Percentiles rank a stretch among this genome's conserved stretches.
phyloP scores from a whole-genome alignment of 306 rosid species.

The Luffa aegyptiaca region DNA sequence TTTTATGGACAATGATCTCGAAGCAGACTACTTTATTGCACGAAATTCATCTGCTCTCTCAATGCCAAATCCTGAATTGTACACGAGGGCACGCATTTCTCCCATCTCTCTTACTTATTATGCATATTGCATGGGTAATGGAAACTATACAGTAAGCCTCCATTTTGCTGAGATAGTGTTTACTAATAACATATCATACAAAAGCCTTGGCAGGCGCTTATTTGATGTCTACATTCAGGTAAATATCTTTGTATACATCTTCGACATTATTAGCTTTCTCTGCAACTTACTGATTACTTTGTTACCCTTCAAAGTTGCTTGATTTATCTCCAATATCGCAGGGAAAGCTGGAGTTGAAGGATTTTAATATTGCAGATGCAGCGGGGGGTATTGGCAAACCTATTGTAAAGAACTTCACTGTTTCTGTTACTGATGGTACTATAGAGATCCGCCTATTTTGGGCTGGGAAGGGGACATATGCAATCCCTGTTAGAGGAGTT shows the following conservation, averaged over 20 bases:
- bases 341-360: conserved; percentile 24
- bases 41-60: conserved; percentile 22
- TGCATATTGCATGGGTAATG: conserved; percentile 28
- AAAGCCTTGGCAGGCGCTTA: conserved; percentile 42
- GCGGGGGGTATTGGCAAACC: conserved; percentile 24
- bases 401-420: background rate
- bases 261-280: background rate
- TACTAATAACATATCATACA: conserved; percentile 1
- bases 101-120: conserved; percentile 39
- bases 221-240: conserved; percentile 39
- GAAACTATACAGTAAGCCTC: conserved; percentile 28
- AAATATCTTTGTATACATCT: background rate
- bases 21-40: background rate
- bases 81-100: conserved; percentile 52
- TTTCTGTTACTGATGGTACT: background rate
- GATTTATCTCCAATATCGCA: conserved; percentile 4
- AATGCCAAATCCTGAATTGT: conserved; percentile 23
- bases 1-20: conserved; percentile 16
- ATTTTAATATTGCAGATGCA: conserved; percentile 24
- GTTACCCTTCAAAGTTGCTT: background rate
- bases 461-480: conserved; percentile 39
- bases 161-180: conserved; percentile 36
- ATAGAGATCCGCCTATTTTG: conserved; percentile 34
- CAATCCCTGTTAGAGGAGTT: conserved; percentile 20
- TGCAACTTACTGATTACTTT: background rate